These are phyloP conservation scores for Coccomyxa subellipsoidea DNA, from an alignment of 163 green algal species.

Conservation along the genomic window DNA sequence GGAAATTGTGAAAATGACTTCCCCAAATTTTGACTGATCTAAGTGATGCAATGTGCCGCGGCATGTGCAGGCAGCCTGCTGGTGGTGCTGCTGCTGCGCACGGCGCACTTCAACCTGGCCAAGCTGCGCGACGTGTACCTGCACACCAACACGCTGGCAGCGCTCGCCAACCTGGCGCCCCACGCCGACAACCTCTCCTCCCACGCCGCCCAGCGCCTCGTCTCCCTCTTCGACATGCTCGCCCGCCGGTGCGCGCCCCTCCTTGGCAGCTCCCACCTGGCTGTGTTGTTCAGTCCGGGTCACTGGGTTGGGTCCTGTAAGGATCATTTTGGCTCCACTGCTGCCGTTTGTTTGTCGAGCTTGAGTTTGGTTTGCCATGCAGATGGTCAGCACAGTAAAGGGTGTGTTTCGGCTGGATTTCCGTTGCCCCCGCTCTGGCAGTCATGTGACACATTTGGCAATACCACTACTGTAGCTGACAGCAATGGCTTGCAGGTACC, in stretches of 20 bases:
- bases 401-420: too few relatives aligned
- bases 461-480: too few relatives aligned
- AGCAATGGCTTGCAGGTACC: conserved; percentile 16
- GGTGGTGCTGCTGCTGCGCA: conserved; percentile 71
- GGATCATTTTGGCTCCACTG: too few relatives aligned
- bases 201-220: conserved; percentile 72
- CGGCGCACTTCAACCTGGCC: conserved; percentile 70
- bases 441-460: too few relatives aligned
- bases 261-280: conserved; percentile 20
- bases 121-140: conserved; percentile 75
- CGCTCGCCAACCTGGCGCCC: conserved; percentile 79
- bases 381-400: too few relatives aligned
- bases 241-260: conserved; percentile 27
- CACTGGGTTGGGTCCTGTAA: too few relatives aligned
- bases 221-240: conserved; percentile 66
- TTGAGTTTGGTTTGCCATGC: too few relatives aligned
- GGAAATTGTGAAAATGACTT: too few relatives aligned
- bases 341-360: too few relatives aligned
- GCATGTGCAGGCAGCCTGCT: conserved; percentile 57
- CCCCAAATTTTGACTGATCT: too few relatives aligned
- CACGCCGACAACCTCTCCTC: conserved; percentile 55
- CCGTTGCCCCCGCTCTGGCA: too few relatives aligned
- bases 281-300: conserved; percentile 22
- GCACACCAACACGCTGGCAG: conserved; percentile 84
- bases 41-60: not conserved